A percentile compares a stretch with the other conserved stretches of the same genome.
Conservation (phyloP, 2,329 filamentous ascomycete genomes). For the Exophiala aquamarina region DNA sequence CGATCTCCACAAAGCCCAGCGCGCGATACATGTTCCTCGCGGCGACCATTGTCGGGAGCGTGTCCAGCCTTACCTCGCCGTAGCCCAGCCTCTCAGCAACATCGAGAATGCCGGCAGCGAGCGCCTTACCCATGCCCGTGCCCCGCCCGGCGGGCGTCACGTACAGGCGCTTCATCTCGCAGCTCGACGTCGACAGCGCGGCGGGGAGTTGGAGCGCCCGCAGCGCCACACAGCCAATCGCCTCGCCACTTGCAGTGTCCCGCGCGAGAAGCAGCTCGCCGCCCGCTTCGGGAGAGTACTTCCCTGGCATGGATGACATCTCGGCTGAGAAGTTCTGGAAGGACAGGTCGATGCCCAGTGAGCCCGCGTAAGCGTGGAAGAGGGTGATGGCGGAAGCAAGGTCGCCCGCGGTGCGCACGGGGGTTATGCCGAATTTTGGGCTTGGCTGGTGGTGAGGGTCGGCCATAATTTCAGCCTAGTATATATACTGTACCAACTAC, state of each 20-base stretch:
- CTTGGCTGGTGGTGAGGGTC: background rate
- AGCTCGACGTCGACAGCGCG: slow-evolving; percentile 22
- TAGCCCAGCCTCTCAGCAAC: slow-evolving; percentile 52
- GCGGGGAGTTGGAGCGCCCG: slow-evolving; percentile 11
- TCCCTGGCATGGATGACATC: slow-evolving; percentile 54
- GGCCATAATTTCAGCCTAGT: background rate
- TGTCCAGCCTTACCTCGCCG: slow-evolving; percentile 56
- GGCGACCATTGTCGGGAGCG: slow-evolving; percentile 52
- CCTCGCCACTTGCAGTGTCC: slow-evolving; percentile 20
- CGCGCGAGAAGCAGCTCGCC: slow-evolving; percentile 53
- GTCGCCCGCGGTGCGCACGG: slow-evolving; percentile 44
- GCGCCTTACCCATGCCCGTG: slow-evolving; percentile 47
- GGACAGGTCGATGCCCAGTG: slow-evolving; percentile 54
- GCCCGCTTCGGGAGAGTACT: slow-evolving; percentile 47
- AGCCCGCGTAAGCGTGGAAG: slow-evolving; percentile 43
- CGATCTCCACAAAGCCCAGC: slow-evolving; percentile 53
- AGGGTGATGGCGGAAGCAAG: slow-evolving; percentile 42
- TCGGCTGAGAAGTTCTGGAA: slow-evolving; percentile 59
- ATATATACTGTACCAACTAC: background rate
- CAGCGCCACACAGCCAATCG: slow-evolving; percentile 24
- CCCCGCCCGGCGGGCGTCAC: slow-evolving; percentile 50
- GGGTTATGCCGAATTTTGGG: slow-evolving; percentile 17
- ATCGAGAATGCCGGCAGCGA: slow-evolving; percentile 47
- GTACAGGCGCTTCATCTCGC: slow-evolving; percentile 62
- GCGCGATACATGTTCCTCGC: slow-evolving; percentile 52